Evolutionary conservation across 495 filamentous ascomycete genomes (phyloP).

Genomic region (Mycothermus thermophilus): DNA sequence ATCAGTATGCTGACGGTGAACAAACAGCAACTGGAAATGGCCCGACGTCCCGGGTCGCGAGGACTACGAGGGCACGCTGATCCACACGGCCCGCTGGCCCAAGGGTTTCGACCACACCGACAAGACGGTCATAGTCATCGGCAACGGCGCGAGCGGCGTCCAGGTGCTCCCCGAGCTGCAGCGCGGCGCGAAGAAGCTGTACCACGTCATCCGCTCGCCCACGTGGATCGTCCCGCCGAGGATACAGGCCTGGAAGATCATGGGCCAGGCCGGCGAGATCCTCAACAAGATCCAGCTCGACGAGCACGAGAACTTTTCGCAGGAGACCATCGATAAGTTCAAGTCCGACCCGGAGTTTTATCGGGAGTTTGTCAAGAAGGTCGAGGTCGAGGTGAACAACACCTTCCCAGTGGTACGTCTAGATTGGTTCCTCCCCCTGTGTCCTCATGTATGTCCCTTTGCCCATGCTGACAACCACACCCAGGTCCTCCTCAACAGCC

Average conservation of each 20-base stretch:
- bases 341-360: slow-evolving; percentile 26
- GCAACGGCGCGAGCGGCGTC: slow-evolving; percentile 43
- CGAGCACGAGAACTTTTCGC: slow-evolving; percentile 27
- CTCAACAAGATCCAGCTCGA: slow-evolving; percentile 16
- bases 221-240: slow-evolving; percentile 53
- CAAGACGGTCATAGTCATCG: slow-evolving; percentile 46
- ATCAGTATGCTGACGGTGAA: slow-evolving; percentile 1
- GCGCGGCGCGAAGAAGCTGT: slow-evolving; percentile 36
- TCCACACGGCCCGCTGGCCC: slow-evolving; percentile 50
- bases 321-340: slow-evolving; percentile 34
- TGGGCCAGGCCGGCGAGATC: slow-evolving; percentile 22
- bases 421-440: no score
- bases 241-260: slow-evolving; percentile 28
- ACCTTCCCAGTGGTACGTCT: slow-evolving; percentile 31
- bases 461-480: not conserved
- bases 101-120: slow-evolving; percentile 38
- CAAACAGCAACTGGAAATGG: slow-evolving; percentile 47
- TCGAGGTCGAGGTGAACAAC: slow-evolving; percentile 32
- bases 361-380: slow-evolving; percentile 22
- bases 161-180: slow-evolving; percentile 51
- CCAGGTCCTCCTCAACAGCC: slow-evolving; percentile 22
- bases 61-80: slow-evolving; percentile 36
- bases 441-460: not conserved
- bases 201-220: slow-evolving; percentile 41
- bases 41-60: slow-evolving; percentile 37